phyloP scores from a whole-genome alignment of 2,329 filamentous ascomycete species.

The Aspergillus sp. region DNA sequence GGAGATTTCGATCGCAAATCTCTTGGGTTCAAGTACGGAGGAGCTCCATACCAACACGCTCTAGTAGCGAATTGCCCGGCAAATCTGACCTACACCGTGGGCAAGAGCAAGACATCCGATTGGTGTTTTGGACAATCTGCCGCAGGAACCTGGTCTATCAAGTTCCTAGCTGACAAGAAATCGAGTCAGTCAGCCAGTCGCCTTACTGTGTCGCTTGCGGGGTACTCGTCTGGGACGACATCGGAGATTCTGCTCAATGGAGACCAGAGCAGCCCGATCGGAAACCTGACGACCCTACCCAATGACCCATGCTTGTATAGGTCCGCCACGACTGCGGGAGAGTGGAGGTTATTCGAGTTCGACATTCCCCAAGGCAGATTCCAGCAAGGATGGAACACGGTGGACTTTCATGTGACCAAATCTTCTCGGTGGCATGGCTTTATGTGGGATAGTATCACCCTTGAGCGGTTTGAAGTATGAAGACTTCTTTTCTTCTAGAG shows the following conservation, averaged over 20 bases:
- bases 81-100: conserved; percentile 46
- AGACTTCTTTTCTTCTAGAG: no score
- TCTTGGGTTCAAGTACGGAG: conserved; percentile 44
- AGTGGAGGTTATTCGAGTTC: conserved; percentile 49
- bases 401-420: conserved; percentile 37
- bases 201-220: conserved; percentile 45
- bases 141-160: conserved; percentile 36
- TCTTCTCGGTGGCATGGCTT: conserved; percentile 40
- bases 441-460: conserved; percentile 42
- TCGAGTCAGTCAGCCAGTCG: conserved; percentile 26
- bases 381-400: conserved; percentile 31
- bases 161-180: conserved; percentile 19
- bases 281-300: conserved; percentile 42
- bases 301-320: conserved; percentile 50
- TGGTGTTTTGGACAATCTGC: conserved; percentile 52
- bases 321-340: conserved; percentile 46
- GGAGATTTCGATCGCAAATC: conserved; percentile 49
- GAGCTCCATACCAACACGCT: conserved; percentile 45
- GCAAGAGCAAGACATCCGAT: conserved; percentile 36
- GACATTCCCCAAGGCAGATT: conserved; percentile 27
- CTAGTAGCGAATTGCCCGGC: conserved; percentile 45
- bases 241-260: conserved; percentile 44
- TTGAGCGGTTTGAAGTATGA: conserved; percentile 22
- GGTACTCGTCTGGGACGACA: conserved; percentile 43
- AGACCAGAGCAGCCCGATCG: conserved; percentile 28